Conservation (phyloP, 176 grass and related monocot species). For the barley (Hordeum vulgare) region MorexV3_pseudomolecules_assembly NC_058523.1:492326751-492327250, state of each 20-base stretch:
- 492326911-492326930: background rate
- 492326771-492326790: background rate
- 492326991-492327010: background rate
- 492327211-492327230: background rate
- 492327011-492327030: too few relatives aligned
- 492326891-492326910: background rate
- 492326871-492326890: background rate
- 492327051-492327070: background rate
- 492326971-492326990: background rate
- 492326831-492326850: background rate
- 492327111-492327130: background rate
- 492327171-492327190: background rate
- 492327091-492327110: background rate
- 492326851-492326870: background rate
- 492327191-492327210: background rate
- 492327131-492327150: background rate
- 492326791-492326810: background rate
- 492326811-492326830: background rate
- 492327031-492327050: background rate
- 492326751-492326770: background rate
- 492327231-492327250: background rate
- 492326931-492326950: background rate
- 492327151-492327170: background rate
- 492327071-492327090: background rate
- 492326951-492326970: background rate